phyloP scores from a whole-genome alignment of 805 yeast genomes.

The Torulaspora indica region DNA sequence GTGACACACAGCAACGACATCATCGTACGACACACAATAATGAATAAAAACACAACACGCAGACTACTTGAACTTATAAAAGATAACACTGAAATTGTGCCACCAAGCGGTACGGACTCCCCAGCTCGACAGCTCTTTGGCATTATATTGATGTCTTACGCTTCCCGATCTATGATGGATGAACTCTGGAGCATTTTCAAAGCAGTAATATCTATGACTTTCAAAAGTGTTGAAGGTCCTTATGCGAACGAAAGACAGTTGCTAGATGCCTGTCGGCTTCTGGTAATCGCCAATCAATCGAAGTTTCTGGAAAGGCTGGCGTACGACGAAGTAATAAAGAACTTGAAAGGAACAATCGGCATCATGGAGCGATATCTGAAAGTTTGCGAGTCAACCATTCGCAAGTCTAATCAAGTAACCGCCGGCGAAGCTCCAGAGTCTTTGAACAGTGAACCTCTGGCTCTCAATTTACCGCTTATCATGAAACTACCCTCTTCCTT shows the following conservation, averaged over 20 bases:
- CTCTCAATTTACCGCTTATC: conserved; percentile 7
- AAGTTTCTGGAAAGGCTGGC: not conserved
- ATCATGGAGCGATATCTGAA: conserved; percentile 18
- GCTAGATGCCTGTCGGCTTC: conserved; percentile 6
- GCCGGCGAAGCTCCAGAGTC: not conserved
- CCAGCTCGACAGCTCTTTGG: not conserved
- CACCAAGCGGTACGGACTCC: not conserved
- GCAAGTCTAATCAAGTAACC: conserved; percentile 5
- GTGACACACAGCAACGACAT: conserved; percentile 10
- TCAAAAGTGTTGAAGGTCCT: not conserved
- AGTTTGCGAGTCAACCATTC: conserved; percentile 13
- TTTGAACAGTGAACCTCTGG: not conserved
- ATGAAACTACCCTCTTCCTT: conserved; percentile 8
- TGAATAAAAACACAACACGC: conserved; percentile 6
- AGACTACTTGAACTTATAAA: conserved; percentile 2
- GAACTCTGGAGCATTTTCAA: conserved; percentile 5
- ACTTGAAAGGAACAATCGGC: conserved; percentile 17
- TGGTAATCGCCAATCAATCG: conserved; percentile 1
- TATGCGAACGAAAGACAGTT: conserved; percentile 2
- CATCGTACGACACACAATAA: conserved; percentile 10
- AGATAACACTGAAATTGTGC: conserved; percentile 1
- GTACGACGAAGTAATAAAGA: not conserved
- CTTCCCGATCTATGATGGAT: conserved; percentile 7
- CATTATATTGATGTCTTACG: conserved; percentile 4
- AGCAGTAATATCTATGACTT: not conserved